A percentile compares a stretch with the other conserved stretches of the same genome.
Conservation (phyloP, 1,139 yeast genomes). For the Hanseniaspora uvarum region DNA sequence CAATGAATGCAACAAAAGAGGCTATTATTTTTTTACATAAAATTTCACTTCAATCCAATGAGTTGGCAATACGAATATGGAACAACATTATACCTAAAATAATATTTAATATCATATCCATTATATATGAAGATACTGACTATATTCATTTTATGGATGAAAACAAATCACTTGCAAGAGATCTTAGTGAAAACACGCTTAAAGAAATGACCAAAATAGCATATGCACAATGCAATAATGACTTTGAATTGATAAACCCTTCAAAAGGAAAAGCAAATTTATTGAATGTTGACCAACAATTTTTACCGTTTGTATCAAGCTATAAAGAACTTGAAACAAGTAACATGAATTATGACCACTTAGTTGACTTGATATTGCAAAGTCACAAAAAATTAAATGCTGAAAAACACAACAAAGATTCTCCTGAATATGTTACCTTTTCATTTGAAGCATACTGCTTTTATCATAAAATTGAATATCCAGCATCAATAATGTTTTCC, state of each 20-base stretch:
- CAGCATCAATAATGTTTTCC: constrained; percentile 26
- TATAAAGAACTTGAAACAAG: constrained; percentile 14
- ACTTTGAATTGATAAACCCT: constrained; percentile 9
- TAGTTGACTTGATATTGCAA: not conserved
- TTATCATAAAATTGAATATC: constrained; percentile 28
- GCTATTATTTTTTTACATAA: constrained; percentile 19
- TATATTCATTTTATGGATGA: constrained; percentile 23
- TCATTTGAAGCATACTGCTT: constrained; percentile 31
- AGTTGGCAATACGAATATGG: constrained; percentile 28
- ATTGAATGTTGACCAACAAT: not conserved
- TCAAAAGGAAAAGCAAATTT: too few species aligned
- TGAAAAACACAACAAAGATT: constrained; percentile 11
- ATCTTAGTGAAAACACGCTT: constrained; percentile 25
- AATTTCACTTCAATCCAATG: constrained; percentile 18
- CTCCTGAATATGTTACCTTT: constrained; percentile 27
- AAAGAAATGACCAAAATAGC: constrained; percentile 26
- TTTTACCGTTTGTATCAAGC: not conserved
- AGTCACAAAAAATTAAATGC: not conserved
- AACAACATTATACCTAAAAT: constrained; percentile 26
- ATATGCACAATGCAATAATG: constrained; percentile 23
- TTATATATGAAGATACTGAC: constrained; percentile 28
- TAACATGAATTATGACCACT: constrained; percentile 14
- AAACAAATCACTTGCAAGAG: constrained; percentile 21
- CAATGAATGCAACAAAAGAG: constrained; percentile 22
- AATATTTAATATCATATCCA: constrained; percentile 26